Evolutionary conservation across 306 rosid species (phyloP).

Genomic region (Phaseolus lunatus): DNA sequence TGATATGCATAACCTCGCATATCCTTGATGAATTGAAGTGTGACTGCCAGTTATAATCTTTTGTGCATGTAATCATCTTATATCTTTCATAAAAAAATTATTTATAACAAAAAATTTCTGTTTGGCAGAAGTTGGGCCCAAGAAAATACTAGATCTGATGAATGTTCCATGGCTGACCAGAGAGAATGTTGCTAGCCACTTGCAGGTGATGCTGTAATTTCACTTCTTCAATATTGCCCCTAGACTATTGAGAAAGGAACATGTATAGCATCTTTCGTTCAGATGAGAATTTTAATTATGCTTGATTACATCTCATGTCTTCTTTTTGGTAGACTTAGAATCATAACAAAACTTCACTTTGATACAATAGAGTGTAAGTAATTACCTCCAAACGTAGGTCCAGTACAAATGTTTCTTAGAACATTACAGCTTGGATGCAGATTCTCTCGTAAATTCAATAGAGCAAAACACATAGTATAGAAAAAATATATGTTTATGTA

Average conservation of each 20-base stretch:
- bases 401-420: neutral
- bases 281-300: slow-evolving; percentile 26
- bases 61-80: slow-evolving; percentile 42
- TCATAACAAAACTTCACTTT: slow-evolving; percentile 28
- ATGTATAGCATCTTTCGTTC: slow-evolving; percentile 26
- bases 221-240: slow-evolving; percentile 23
- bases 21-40: slow-evolving; percentile 18
- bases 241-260: slow-evolving; percentile 28
- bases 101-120: slow-evolving; percentile 57
- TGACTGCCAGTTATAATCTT: slow-evolving; percentile 28
- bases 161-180: slow-evolving; percentile 91
- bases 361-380: slow-evolving; percentile 1
- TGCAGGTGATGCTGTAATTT: slow-evolving; percentile 65
- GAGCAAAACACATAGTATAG: neutral
- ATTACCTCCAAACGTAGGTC: slow-evolving; percentile 5
- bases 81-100: slow-evolving; percentile 32
- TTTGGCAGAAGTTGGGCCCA: slow-evolving; percentile 98
- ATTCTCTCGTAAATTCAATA: neutral
- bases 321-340: slow-evolving; percentile 1
- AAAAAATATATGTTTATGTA: neutral
- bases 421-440: slow-evolving; percentile 9
- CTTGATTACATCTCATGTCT: slow-evolving; percentile 3
- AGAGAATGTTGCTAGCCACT: slow-evolving; percentile 98
- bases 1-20: slow-evolving; percentile 16
- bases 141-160: slow-evolving; percentile 94